phyloP scores from a whole-genome alignment of 2,329 filamentous ascomycete species.

The Epicoccum sorghinum region DNA sequence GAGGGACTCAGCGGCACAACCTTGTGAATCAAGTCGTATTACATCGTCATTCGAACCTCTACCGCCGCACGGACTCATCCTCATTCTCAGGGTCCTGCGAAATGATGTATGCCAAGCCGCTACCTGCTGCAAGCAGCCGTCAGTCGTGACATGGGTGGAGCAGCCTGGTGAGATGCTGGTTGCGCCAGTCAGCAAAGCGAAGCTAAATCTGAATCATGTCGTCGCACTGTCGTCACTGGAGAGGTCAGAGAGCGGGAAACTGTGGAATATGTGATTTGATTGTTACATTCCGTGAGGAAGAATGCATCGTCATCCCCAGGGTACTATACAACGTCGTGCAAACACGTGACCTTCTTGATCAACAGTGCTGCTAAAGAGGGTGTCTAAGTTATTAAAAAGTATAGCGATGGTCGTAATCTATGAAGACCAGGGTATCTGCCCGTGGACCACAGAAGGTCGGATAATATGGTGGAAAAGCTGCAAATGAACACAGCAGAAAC shows the following conservation, averaged over 20 bases:
- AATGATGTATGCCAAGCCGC: slow-evolving; percentile 30
- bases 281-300: slow-evolving; percentile 15
- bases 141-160: not conserved
- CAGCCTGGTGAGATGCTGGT: not conserved
- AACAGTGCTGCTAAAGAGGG: slow-evolving; percentile 38
- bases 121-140: not conserved
- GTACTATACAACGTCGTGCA: slow-evolving; percentile 48
- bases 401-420: slow-evolving; percentile 43
- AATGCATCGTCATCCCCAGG: slow-evolving; percentile 30
- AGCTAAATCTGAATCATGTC: slow-evolving; percentile 3
- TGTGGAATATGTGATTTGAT: slow-evolving; percentile 10
- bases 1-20: slow-evolving; percentile 4
- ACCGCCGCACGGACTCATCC: not conserved
- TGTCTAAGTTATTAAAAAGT: slow-evolving; percentile 45
- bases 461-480: slow-evolving; percentile 13
- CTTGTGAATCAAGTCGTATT: not conserved
- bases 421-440: slow-evolving; percentile 26
- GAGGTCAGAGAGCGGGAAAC: not conserved
- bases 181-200: not conserved
- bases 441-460: slow-evolving; percentile 26
- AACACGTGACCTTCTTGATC: slow-evolving; percentile 20
- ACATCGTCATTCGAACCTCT: not conserved
- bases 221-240: slow-evolving; percentile 12
- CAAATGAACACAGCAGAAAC: slow-evolving; percentile 14
- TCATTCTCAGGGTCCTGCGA: not conserved